These are phyloP conservation scores for Sugiyamaella neomexicana DNA, from an alignment of 1,139 yeast genomes.

Conservation along the genomic window DNA sequence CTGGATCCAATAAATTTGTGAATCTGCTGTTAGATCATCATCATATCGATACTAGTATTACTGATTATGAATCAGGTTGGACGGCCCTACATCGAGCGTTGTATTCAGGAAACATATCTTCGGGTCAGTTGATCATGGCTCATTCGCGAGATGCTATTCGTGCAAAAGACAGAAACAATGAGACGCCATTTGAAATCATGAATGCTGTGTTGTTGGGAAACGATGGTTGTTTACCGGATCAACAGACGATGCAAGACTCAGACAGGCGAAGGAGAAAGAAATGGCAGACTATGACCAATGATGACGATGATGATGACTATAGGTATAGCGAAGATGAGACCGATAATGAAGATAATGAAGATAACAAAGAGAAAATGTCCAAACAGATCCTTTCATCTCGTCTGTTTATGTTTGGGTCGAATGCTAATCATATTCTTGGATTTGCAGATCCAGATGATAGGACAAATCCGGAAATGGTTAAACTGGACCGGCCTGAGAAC, in stretches of 20 bases:
- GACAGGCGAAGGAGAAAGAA: constrained; percentile 22
- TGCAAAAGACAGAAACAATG: constrained; percentile 65
- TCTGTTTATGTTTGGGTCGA: constrained; percentile 63
- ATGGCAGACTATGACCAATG: background rate
- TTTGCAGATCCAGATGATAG: constrained; percentile 68
- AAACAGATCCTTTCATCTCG: constrained; percentile 54
- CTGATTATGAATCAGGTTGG: constrained; percentile 82
- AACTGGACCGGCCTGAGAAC: constrained; percentile 23
- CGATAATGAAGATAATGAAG: background rate
- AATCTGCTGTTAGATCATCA: constrained; percentile 51
- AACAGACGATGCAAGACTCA: constrained; percentile 18
- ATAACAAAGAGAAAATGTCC: too few relatives aligned
- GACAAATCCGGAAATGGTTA: constrained; percentile 40
- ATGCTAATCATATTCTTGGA: constrained; percentile 65
- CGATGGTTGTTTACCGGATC: constrained; percentile 22
- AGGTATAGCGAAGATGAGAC: background rate
- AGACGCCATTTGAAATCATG: constrained; percentile 47
- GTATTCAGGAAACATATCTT: constrained; percentile 56
- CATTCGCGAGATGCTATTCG: constrained; percentile 47
- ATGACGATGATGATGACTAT: background rate
- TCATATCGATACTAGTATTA: constrained; percentile 47
- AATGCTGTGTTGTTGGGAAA: constrained; percentile 20
- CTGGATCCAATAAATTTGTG: constrained; percentile 44
- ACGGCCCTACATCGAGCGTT: constrained; percentile 74
- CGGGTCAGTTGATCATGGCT: constrained; percentile 54